These are phyloP conservation scores for Immersiporthe knoxdaviesiana DNA, from an alignment of 2,329 filamentous ascomycete species.

Conservation along the genomic window DNA sequence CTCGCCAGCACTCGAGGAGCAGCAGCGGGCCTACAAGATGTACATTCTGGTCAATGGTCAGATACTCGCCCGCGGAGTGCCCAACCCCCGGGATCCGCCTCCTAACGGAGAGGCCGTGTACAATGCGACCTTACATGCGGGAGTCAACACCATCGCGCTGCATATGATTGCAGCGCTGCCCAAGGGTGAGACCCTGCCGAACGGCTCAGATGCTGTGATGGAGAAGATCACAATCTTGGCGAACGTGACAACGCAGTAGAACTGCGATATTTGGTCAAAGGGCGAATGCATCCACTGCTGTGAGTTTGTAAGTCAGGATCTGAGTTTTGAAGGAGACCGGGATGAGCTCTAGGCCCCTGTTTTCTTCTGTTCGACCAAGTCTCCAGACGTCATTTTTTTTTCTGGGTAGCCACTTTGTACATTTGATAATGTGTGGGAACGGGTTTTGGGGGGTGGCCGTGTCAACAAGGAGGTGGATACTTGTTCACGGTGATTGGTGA, in stretches of 20 bases:
- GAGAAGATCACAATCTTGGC: slow-evolving; percentile 79
- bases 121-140: slow-evolving; percentile 71
- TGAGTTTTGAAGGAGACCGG: neutral
- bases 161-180: slow-evolving; percentile 75
- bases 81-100: slow-evolving; percentile 58
- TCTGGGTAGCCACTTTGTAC: neutral
- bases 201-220: slow-evolving; percentile 69
- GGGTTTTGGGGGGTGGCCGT: neutral
- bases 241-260: slow-evolving; percentile 62
- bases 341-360: neutral
- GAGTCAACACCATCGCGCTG: slow-evolving; percentile 78
- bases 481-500: neutral
- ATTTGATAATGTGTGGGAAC: neutral
- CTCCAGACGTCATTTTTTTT: neutral
- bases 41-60: slow-evolving; percentile 73
- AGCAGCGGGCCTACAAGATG: slow-evolving; percentile 72
- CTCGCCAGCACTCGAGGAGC: slow-evolving; percentile 60
- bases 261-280: neutral
- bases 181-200: slow-evolving; percentile 58
- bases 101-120: slow-evolving; percentile 68
- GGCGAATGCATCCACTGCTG: neutral
- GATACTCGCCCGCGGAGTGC: slow-evolving; percentile 54
- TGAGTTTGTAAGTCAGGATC: neutral
- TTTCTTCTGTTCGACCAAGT: neutral
- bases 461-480: neutral